Evolutionary conservation across 768 basidiomycete genomes (phyloP), one percentile per base, ranked within the genome.

Genomic region (Panellus pusillus): DNA sequence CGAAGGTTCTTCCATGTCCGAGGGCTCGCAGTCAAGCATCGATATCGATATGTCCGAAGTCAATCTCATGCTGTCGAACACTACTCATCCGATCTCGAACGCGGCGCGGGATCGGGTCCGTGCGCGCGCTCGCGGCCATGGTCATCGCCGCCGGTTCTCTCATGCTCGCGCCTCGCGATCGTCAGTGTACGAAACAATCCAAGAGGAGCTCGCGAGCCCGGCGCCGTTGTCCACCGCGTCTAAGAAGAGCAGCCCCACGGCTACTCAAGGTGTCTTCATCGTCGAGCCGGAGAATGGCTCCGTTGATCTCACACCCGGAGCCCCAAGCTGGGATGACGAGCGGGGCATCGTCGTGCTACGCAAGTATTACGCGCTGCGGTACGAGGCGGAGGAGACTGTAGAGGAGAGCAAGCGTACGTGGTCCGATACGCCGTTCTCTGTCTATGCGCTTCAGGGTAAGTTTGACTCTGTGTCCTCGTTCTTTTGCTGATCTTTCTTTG

Each of bases 151-250:
- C 32, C 80, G 88, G 2, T 79, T 82, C 45, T 89, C 87, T 27
- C 78, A 83, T 44, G 78, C 81, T 27, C 80, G 81, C 17, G 76
- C 79, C 9, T 86, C 85, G 12, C 77, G 86, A 4, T 72, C 81
- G 0, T 91, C 89, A 0, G 78, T 89, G 0, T 91, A 91, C 58
- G 89, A 91, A 65, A 91, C 86, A 0, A 91, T 92, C 44, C 78
- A 89, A n/a, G 51, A 90, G 92, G 91, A 91, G 57, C 64, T 73
- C 12, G 72, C 75, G 4, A 75, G 71, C 12, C 66, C 72, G 0
- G 47, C 68, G 3, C 38, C 60, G 9, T 69, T 24, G 24, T 24
- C 72, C 0, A 62, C 65, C 1, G 65, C 61, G 15, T 64, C 68
- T 35, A 73, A 69, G 44, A 70, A 72, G 27, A 72, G 61, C 37